Evolutionary conservation across 1,139 yeast genomes (phyloP).

Genomic region (Hemisphaericaspora lyxosophila): DNA sequence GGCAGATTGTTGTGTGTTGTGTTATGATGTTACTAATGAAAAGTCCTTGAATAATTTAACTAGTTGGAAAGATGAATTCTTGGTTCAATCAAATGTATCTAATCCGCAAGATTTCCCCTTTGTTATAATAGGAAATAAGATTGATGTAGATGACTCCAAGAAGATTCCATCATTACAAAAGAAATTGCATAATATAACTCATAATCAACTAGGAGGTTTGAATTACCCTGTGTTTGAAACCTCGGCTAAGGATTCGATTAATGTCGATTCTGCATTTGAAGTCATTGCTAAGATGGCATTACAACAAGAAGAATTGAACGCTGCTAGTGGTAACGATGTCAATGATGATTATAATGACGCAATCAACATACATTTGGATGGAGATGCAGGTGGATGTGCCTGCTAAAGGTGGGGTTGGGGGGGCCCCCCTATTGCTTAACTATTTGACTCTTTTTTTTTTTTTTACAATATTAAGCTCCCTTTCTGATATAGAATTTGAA

Average conservation of each 20-base stretch:
- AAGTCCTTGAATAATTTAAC: conserved; percentile 88
- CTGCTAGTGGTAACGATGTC: conserved; percentile 77
- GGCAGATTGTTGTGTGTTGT: conserved; percentile 96
- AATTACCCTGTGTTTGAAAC: conserved; percentile 93
- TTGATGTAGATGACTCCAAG: conserved; percentile 90
- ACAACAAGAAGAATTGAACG: conserved; percentile 85
- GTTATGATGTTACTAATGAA: conserved; percentile 90
- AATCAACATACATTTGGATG: conserved; percentile 88
- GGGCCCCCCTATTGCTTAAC: not conserved
- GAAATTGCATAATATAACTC: conserved; percentile 84
- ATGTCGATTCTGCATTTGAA: conserved; percentile 93
- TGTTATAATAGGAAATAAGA: conserved; percentile 90
- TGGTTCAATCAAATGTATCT: conserved; percentile 87
- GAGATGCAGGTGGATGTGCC: conserved; percentile 73
- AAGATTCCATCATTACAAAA: conserved; percentile 74
- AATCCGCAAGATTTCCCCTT: conserved; percentile 96
- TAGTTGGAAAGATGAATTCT: conserved; percentile 93
- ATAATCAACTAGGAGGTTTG: conserved; percentile 67
- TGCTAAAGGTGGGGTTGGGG: too few relatives aligned
- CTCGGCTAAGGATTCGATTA: conserved; percentile 90
- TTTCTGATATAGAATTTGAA: too few relatives aligned
- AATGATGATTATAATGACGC: conserved; percentile 88
- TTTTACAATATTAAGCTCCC: too few relatives aligned
- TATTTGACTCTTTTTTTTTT: not conserved
- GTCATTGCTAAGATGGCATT: conserved; percentile 94